Conservation (phyloP, 192 early-diverging fungal genomes). For the Umbelopsis sp. region DNA sequence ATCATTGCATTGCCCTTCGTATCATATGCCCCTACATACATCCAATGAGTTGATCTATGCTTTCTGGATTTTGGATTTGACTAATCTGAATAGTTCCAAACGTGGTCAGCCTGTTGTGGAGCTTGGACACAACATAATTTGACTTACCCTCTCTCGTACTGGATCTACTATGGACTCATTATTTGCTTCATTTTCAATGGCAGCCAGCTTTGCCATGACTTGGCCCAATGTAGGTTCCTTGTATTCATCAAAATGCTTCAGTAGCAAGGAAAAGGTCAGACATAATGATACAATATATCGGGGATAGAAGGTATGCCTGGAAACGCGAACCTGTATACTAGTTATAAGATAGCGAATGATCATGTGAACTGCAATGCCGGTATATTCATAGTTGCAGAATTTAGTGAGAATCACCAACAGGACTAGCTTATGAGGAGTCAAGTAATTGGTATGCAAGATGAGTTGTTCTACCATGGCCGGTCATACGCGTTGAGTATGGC, state of each 20-base stretch:
- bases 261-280: background rate
- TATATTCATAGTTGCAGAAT: constrained; percentile 15
- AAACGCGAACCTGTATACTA: background rate
- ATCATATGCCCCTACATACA: background rate
- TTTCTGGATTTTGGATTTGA: constrained; percentile 15
- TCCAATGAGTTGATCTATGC: constrained; percentile 15
- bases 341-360: constrained; percentile 2
- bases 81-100: background rate
- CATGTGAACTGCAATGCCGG: constrained; percentile 8
- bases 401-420: constrained; percentile 12
- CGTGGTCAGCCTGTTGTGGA: background rate
- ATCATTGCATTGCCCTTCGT: background rate
- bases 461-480: constrained; percentile 6
- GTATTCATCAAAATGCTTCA: constrained; percentile 14
- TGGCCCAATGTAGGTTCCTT: constrained; percentile 12
- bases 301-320: background rate
- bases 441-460: constrained; percentile 12
- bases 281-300: background rate
- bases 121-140: background rate
- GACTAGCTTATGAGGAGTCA: background rate
- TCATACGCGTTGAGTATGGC: background rate
- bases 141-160: constrained; percentile 6
- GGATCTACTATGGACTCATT: constrained; percentile 1
- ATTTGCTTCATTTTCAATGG: constrained; percentile 10
- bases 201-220: constrained; percentile 6